These are phyloP conservation scores for Sporobolomyces roseus DNA, from an alignment of 768 basidiomycete species.

Conservation along the genomic window DNA sequence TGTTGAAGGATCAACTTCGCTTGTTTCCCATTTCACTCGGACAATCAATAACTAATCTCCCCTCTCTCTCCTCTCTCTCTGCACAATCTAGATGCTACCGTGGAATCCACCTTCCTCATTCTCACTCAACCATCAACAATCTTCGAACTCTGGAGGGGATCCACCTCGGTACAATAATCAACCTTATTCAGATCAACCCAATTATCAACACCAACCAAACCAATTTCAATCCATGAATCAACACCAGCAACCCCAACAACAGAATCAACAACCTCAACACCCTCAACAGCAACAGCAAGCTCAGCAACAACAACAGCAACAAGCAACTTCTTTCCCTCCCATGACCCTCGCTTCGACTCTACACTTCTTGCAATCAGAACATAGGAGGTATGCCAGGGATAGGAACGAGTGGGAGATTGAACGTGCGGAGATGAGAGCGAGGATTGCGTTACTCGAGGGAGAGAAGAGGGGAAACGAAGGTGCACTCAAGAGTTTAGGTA, in stretches of 20 bases:
- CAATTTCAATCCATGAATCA: not conserved
- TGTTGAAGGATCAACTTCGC: too few species aligned
- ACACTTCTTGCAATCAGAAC: slow-evolving; percentile 97
- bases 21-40: not conserved
- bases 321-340: slow-evolving; percentile 27
- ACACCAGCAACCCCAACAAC: slow-evolving; percentile 18
- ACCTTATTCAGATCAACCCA: slow-evolving; percentile 9
- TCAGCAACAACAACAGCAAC: slow-evolving; percentile 30
- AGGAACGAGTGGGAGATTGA: slow-evolving; percentile 99
- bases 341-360: slow-evolving; percentile 85
- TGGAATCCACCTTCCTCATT: slow-evolving; percentile 38
- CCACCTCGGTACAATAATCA: too few species aligned
- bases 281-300: slow-evolving; percentile 23
- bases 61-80: not conserved
- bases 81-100: slow-evolving; percentile 28
- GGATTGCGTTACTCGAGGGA: slow-evolving; percentile 94
- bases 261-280: slow-evolving; percentile 19
- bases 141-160: slow-evolving; percentile 16
- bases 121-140: slow-evolving; percentile 20
- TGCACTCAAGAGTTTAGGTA: slow-evolving; percentile 88
- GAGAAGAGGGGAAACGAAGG: slow-evolving; percentile 96
- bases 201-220: slow-evolving; percentile 12
- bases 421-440: slow-evolving; percentile 96
- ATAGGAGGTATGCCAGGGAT: slow-evolving; percentile 95
- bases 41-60: not conserved